phyloP scores from a whole-genome alignment of 2,329 filamentous ascomycete species.

The Ceratocystiopsis brevicomis region DNA sequence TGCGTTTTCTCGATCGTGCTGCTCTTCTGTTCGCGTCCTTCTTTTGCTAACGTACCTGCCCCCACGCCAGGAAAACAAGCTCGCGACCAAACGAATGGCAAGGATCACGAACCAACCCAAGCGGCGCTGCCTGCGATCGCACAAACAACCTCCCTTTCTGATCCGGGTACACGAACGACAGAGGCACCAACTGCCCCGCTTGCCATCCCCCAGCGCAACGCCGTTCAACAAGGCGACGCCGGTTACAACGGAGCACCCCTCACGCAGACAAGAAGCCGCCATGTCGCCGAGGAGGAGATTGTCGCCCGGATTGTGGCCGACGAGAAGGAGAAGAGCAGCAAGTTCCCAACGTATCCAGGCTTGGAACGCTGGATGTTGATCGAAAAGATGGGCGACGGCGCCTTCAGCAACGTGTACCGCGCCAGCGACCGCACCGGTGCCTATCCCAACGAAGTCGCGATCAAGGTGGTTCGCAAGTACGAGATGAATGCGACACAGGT shows the following conservation, averaged over 20 bases:
- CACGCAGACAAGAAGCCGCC: slow-evolving; percentile 14
- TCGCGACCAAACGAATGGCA: slow-evolving; percentile 35
- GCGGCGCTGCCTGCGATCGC: too few species aligned
- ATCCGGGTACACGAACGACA: too few species aligned
- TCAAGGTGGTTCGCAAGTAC: slow-evolving; percentile 97
- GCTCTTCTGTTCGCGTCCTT: not conserved
- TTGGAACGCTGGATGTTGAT: slow-evolving; percentile 70
- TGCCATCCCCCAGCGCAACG: too few species aligned
- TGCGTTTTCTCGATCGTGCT: not conserved
- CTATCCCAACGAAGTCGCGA: slow-evolving; percentile 59
- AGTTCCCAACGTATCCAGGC: slow-evolving; percentile 71
- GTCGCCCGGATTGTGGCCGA: slow-evolving; percentile 78
- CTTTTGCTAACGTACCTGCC: not conserved
- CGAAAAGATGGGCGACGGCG: slow-evolving; percentile 97
- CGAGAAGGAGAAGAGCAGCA: slow-evolving; percentile 69
- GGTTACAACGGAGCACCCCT: slow-evolving; percentile 1
- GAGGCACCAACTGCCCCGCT: too few species aligned
- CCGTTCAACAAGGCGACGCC: slow-evolving; percentile 18
- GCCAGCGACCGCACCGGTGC: slow-evolving; percentile 57
- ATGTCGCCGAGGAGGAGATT: slow-evolving; percentile 46
- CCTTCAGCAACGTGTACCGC: slow-evolving; percentile 96
- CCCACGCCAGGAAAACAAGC: slow-evolving; percentile 59
- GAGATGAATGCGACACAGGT: slow-evolving; percentile 99
- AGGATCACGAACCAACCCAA: slow-evolving; percentile 21
- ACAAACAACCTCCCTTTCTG: too few species aligned